Evolutionary conservation across 2,329 filamentous ascomycete species (phyloP), one percentile per base, ranked within the genome.

Genomic region (Esteya vermicola): DNA sequence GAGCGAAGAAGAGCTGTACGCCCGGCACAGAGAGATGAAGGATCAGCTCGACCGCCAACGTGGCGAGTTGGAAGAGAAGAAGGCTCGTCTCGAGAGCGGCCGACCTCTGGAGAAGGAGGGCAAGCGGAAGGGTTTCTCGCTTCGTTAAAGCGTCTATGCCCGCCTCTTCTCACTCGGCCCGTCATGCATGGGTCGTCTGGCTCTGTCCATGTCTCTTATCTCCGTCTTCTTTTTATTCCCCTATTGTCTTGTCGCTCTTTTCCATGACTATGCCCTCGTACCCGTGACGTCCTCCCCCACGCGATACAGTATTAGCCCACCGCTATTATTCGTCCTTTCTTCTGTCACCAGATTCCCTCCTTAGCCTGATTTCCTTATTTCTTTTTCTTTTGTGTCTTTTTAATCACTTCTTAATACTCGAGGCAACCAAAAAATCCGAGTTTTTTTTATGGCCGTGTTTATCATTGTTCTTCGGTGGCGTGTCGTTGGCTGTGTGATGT

Each of bases 91-190:
- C 67, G 91, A 98, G 65, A 94, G 82, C 59, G 91, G 91, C 57
- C 76, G 91, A 60, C 91, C 91, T 49, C 67, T 96, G 67, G 91
- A 96, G 69, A 88, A 96, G 70, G 89, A 96, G 72, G 81, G 81
- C 67, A 94, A 94, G 81, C 84, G 86, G 68, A 96, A 96, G 84
- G 89, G 89, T 45, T 98, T 98, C 75, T 98, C 91, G 50, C 83
- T 98, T 60, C 86, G 91, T 65, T 93, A 89, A 78, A 51, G 51
- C 45, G 6, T 2, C 9, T 31, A 38, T 45, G 18, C 39, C 38
- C 42, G 46, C 10, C 19, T n/a, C 7, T 14, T 4, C 10, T 3
- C 4, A 21, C 16, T 23, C 28, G 26, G 20, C 9, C 27, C n/a
- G n/a, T n/a, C n/a, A n/a, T n/a, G n/a, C n/a, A 25, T 25, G 20